A percentile compares a stretch with the other conserved stretches of the same genome.
These are phyloP conservation scores for Tulasnella sp. DNA, from an alignment of 768 basidiomycete species.

Conservation along the genomic window DNA sequence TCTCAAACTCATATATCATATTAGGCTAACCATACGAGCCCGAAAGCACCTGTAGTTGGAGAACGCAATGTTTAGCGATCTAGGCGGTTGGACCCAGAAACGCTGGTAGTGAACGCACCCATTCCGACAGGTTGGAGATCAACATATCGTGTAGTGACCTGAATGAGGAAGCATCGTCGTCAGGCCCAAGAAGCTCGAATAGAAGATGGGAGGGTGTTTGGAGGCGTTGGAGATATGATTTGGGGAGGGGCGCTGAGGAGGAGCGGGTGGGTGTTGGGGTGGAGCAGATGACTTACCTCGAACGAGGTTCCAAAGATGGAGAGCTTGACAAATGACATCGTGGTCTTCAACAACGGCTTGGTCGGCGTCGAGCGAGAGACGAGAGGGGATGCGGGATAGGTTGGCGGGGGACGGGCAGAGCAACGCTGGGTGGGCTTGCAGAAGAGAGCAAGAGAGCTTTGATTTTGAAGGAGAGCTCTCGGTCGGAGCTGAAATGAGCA, in stretches of 20 bases:
- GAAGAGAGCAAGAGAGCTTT: conserved; percentile 11
- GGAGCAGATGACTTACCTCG: conserved; percentile 58
- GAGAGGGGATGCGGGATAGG: background rate
- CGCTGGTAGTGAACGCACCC: conserved; percentile 61
- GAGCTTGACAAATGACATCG: conserved; percentile 95
- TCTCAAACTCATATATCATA: background rate
- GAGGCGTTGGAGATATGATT: background rate
- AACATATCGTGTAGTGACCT: conserved; percentile 98
- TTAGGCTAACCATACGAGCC: conserved; percentile 87
- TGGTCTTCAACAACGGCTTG: background rate
- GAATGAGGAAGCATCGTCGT: conserved; percentile 36
- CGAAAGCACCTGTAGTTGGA: conserved; percentile 76
- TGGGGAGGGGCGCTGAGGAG: background rate
- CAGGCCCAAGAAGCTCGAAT: background rate
- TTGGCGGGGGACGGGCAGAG: background rate
- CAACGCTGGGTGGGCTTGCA: background rate
- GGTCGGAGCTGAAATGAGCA: conserved; percentile 15
- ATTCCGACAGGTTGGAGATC: conserved; percentile 99
- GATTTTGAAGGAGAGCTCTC: conserved; percentile 10
- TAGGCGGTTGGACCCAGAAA: conserved; percentile 26
- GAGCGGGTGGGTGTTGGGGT: conserved; percentile 14
- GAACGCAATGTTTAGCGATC: background rate
- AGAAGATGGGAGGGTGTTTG: background rate
- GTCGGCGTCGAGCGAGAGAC: background rate
- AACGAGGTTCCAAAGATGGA: conserved; percentile 98